phyloP scores from a whole-genome alignment of 305 asterid genomes.

The Coffea humblotiana region DNA sequence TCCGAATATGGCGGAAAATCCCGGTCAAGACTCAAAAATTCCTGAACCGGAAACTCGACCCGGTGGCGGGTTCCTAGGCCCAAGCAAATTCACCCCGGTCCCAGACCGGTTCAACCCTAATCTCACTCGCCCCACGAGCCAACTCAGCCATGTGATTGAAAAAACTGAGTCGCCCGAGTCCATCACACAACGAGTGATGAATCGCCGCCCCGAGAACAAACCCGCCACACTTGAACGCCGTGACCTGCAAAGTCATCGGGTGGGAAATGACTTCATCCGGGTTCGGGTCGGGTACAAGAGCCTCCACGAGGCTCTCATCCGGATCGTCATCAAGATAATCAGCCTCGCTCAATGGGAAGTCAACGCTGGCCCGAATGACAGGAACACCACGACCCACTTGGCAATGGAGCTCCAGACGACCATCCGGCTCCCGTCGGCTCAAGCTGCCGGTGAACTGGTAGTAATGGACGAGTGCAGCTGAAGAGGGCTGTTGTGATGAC shows the following conservation, averaged over 20 bases:
- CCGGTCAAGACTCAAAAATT: slow-evolving; percentile 47
- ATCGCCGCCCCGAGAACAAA: slow-evolving; percentile 68
- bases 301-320: slow-evolving; percentile 33
- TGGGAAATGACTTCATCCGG: slow-evolving; percentile 33
- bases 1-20: slow-evolving; percentile 37
- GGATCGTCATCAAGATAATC: slow-evolving; percentile 39
- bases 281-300: slow-evolving; percentile 54
- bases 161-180: slow-evolving; percentile 72
- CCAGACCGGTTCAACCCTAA: slow-evolving; percentile 58
- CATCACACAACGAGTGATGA: slow-evolving; percentile 72
- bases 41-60: slow-evolving; percentile 50
- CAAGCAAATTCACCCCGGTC: slow-evolving; percentile 54
- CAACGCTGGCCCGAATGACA: slow-evolving; percentile 39
- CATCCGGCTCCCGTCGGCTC: slow-evolving; percentile 40
- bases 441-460: slow-evolving; percentile 59
- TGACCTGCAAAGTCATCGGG: slow-evolving; percentile 58
- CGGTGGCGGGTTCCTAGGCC: slow-evolving; percentile 57
- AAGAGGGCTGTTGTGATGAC: slow-evolving; percentile 69
- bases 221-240: slow-evolving; percentile 67
- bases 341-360: slow-evolving; percentile 32
- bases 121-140: slow-evolving; percentile 48
- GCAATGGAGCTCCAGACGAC: slow-evolving; percentile 65
- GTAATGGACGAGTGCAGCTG: slow-evolving; percentile 57
- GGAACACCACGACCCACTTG: slow-evolving; percentile 52
- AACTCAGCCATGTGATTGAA: slow-evolving; percentile 74